A percentile compares a stretch with the other conserved stretches of the same genome.
Conservation (phyloP, 2,329 filamentous ascomycete species). For the Tolypocladium paradoxum region DNA sequence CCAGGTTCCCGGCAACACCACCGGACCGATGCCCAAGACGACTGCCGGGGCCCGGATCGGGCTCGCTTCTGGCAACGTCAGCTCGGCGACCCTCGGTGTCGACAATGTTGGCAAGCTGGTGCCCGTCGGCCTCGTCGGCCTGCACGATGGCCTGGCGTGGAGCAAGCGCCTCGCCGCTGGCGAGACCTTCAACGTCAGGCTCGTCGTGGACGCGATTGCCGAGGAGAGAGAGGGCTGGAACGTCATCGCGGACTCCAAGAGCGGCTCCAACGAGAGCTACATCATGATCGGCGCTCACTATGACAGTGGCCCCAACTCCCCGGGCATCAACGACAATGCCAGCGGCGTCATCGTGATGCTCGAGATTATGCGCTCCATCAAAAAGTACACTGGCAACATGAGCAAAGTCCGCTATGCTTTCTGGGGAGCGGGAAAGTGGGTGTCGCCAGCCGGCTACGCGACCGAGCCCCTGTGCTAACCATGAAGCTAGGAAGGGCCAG, state of each 20-base stretch:
- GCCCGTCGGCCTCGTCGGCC: slow-evolving; percentile 20
- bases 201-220: slow-evolving; percentile 21
- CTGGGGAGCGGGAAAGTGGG: slow-evolving; percentile 27
- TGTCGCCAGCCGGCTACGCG: slow-evolving; percentile 5
- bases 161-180: slow-evolving; percentile 14
- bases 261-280: slow-evolving; percentile 24
- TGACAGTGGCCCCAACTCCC: slow-evolving; percentile 24
- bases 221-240: slow-evolving; percentile 25
- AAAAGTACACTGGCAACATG: slow-evolving; percentile 21
- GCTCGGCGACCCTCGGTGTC: slow-evolving; percentile 28
- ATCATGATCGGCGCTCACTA: slow-evolving; percentile 28
- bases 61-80: background rate
- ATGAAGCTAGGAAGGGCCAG: slow-evolving; percentile 21
- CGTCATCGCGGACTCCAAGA: slow-evolving; percentile 27
- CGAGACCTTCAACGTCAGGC: slow-evolving; percentile 17
- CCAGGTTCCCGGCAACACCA: slow-evolving; percentile 33
- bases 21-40: slow-evolving; percentile 27
- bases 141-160: slow-evolving; percentile 21
- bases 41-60: background rate
- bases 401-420: slow-evolving; percentile 29
- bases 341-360: slow-evolving; percentile 23
- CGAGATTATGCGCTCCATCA: slow-evolving; percentile 22
- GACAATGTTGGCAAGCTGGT: slow-evolving; percentile 19
- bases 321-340: slow-evolving; percentile 29
- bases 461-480: background rate